phyloP scores from a whole-genome alignment of 352 stramenopile species.

The Phytophthora vignae region DNA sequence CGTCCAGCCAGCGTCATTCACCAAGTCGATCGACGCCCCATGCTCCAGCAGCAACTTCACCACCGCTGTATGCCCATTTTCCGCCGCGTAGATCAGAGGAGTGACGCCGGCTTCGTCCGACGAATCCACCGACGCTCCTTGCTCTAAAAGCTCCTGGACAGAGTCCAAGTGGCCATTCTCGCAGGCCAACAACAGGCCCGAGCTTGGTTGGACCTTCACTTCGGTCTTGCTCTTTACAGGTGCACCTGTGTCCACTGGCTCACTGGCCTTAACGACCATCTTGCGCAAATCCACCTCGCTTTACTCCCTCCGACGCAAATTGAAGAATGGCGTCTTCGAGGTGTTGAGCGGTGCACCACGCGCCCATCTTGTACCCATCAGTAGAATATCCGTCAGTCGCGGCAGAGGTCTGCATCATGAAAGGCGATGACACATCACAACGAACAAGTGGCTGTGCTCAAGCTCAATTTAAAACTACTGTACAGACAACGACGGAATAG shows the following conservation, averaged over 20 bases:
- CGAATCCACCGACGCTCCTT: not conserved
- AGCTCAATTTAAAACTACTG: no score
- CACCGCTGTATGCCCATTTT: slow-evolving; percentile 4
- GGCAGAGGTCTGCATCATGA: no score
- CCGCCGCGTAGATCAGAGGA: not conserved
- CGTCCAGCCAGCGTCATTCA: not conserved
- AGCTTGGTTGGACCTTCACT: not conserved
- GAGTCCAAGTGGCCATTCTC: not conserved
- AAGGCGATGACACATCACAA: not conserved
- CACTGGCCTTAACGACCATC: not conserved
- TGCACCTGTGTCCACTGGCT: not conserved
- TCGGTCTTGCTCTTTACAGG: not conserved
- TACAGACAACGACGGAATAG: no score
- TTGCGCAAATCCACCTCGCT: not conserved
- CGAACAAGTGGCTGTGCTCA: not conserved
- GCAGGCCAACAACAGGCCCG: not conserved
- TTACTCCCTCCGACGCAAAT: not conserved
- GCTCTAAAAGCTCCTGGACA: not conserved
- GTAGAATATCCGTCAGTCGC: not conserved
- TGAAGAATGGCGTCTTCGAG: not conserved
- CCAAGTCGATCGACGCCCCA: not conserved
- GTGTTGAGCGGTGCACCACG: not conserved
- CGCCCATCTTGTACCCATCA: not conserved
- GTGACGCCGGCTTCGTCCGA: not conserved
- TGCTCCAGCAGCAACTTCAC: not conserved